Base-by-base conservation (phyloP, 148 eudicot species). In the Rhododendron vialii region DNA sequence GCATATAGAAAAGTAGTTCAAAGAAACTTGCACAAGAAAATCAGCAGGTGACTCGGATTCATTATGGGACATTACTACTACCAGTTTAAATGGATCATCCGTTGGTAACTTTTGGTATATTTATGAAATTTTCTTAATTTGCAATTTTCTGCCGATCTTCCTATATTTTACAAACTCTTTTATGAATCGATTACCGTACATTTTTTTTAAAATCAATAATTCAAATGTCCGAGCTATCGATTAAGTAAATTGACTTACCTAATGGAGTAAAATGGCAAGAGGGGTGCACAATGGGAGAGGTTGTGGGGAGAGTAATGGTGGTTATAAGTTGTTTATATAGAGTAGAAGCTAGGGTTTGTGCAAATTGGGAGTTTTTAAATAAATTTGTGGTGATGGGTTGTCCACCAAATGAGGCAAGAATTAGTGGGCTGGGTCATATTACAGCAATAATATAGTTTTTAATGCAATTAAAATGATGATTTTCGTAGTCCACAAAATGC, bases 361-460 rank as follows among this genome's bases (percentile, higher is more conserved):
- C 9, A 45, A 86, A 73, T 50, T 71, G 88, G 15, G 4, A 28
- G 12, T 28, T 45, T 55, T 47, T 33, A 22, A 24, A 78, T 53
- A 24, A 67, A 84, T n/a, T 47, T 79, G 41, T 17, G 45, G 50
- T 50, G 43, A 61, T 87, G 86, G 84, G 78, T 15, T 38, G 3
- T 69, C 86, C 89, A 87, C 79, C 86, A 84, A 87, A 71, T 69
- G 86, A 87, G 86, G 89, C 89, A 84, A 71, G 9, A 84, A 14
- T 11, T 78, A 84, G 86, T 87, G 89, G 89, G 80, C 82, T 41
- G 41, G 71, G 2, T 73, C 88, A 81, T 30, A 36, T 50, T 9
- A 69, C 69, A 55, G 12, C 77, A n/a, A 35, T 67, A 82, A 35
- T 22, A 7, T 35, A 9, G 20, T 81, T 51, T 38, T 71, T 28